Conservation (phyloP, 2,329 filamentous ascomycete species). For the Scytalidium lignicola region DNA sequence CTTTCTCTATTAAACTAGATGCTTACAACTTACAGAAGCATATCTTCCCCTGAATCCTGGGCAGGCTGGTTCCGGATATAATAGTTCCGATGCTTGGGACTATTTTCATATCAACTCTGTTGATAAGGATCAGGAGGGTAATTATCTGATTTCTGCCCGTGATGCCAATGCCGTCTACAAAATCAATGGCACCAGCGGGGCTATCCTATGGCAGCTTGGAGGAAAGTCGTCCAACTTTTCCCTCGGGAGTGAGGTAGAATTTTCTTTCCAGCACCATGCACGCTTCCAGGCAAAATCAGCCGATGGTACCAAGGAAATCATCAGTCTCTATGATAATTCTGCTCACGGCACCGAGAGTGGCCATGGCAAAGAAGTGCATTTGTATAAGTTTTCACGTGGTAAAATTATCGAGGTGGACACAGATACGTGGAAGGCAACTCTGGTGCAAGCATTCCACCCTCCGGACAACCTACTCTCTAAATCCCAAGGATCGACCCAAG, state of each 20-base stretch:
- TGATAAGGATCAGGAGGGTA: slow-evolving; percentile 33
- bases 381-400: slow-evolving; percentile 13
- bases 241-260: slow-evolving; percentile 37
- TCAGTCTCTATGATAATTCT: slow-evolving; percentile 21
- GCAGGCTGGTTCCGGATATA: slow-evolving; percentile 33
- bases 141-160: slow-evolving; percentile 44
- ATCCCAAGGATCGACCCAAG: slow-evolving; percentile 19
- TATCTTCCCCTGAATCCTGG: slow-evolving; percentile 41
- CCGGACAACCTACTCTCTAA: slow-evolving; percentile 15
- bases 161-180: slow-evolving; percentile 42
- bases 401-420: slow-evolving; percentile 18
- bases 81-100: slow-evolving; percentile 36
- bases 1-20: slow-evolving; percentile 5
- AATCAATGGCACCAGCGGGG: slow-evolving; percentile 38
- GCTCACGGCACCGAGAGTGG: slow-evolving; percentile 10
- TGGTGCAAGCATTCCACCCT: slow-evolving; percentile 14
- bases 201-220: slow-evolving; percentile 43
- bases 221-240: slow-evolving; percentile 39
- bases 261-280: slow-evolving; percentile 46
- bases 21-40: slow-evolving; percentile 30
- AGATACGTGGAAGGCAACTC: slow-evolving; percentile 10
- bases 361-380: slow-evolving; percentile 8
- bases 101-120: slow-evolving; percentile 31
- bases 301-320: slow-evolving; percentile 10
- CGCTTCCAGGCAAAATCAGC: slow-evolving; percentile 29